A percentile compares a stretch with the other conserved stretches of the same genome.
phyloP scores from a whole-genome alignment of 805 yeast species.

The Priceomyces castillae region DNA sequence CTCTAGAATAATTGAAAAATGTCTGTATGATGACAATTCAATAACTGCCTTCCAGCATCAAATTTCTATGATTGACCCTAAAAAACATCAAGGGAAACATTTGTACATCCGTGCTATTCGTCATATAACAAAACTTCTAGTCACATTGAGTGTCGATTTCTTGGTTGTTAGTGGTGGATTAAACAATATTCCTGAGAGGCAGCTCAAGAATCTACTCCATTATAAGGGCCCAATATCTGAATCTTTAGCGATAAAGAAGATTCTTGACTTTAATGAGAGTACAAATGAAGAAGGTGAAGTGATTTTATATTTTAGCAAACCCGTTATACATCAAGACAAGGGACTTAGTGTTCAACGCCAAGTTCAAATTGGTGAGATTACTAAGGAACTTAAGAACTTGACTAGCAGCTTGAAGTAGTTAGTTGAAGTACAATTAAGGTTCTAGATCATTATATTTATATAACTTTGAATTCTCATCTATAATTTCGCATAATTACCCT shows the following conservation, averaged over 20 bases:
- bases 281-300: conserved; percentile 1
- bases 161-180: conserved; percentile 15
- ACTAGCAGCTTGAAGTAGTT: conserved; percentile 2
- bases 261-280: conserved; percentile 1
- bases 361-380: conserved; percentile 1
- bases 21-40: conserved; percentile 1
- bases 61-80: conserved; percentile 10
- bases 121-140: conserved; percentile 14
- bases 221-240: conserved; percentile 6
- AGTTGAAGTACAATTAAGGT: too few relatives aligned
- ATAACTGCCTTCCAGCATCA: conserved; percentile 9
- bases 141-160: conserved; percentile 14
- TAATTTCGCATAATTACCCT: too few relatives aligned
- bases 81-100: conserved; percentile 17
- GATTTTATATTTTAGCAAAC: conserved; percentile 3
- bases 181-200: conserved; percentile 12
- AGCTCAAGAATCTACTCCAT: conserved; percentile 9
- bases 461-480: too few relatives aligned
- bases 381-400: conserved; percentile 6
- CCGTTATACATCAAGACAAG: not conserved
- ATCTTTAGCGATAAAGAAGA: conserved; percentile 4
- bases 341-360: conserved; percentile 1
- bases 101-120: conserved; percentile 12
- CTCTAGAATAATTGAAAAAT: conserved; percentile 6
- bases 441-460: too few relatives aligned